Percentiles rank a stretch among this genome's conserved stretches.
Conservation (phyloP, 371 early-diverging fungal genomes). For the Mortierella sp. region DNA sequence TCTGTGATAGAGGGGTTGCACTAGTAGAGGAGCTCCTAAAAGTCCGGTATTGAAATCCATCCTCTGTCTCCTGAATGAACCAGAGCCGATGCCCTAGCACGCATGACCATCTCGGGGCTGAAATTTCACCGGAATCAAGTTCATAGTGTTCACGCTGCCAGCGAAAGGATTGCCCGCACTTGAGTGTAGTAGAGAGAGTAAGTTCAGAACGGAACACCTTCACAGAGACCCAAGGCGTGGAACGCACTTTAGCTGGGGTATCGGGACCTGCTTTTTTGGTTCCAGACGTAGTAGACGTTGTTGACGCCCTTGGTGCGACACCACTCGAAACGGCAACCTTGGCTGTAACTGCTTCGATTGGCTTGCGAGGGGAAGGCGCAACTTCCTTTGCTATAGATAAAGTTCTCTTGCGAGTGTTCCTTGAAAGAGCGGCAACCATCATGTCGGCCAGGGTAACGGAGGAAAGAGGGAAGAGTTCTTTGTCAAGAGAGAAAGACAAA, state of each 20-base stretch:
- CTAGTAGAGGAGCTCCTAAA: conserved; percentile 33
- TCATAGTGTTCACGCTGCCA: conserved; percentile 68
- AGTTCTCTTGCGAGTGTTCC: conserved; percentile 37
- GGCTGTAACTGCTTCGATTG: no score
- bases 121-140: conserved; percentile 34
- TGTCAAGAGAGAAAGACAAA: no score
- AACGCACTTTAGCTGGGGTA: conserved; percentile 11
- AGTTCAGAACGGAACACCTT: conserved; percentile 73
- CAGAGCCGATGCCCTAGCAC: conserved; percentile 39
- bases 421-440: conserved; percentile 30
- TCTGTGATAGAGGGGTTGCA: background rate
- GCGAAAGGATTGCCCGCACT: conserved; percentile 91
- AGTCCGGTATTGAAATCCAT: conserved; percentile 45
- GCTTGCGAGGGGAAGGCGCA: no score
- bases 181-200: conserved; percentile 77
- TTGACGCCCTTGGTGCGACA: background rate
- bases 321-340: no score
- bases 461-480: no score
- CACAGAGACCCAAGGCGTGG: conserved; percentile 68
- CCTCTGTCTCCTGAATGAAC: conserved; percentile 22
- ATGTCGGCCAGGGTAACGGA: no score
- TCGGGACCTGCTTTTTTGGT: background rate
- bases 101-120: conserved; percentile 38
- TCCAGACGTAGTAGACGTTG: background rate
- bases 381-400: no score